Base-by-base conservation (phyloP, 768 basidiomycete genomes). In the Porpolomopsis calyptriformis region DNA sequence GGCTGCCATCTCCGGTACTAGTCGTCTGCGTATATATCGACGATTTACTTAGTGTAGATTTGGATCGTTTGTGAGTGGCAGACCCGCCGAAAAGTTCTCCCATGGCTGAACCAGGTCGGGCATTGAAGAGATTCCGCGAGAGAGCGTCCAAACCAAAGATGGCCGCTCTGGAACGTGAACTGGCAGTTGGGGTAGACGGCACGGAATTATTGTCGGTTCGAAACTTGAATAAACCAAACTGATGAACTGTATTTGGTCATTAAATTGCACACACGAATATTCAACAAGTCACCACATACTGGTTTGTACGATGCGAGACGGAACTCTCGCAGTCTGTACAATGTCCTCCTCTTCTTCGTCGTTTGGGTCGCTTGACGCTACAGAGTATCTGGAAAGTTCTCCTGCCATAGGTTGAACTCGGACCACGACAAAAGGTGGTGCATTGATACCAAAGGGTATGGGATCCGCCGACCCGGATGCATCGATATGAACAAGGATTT, bases 111-210 rank as follows among this genome's bases (percentile, higher is more conserved):
- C 81, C 85, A 24, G 82, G 74, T 2, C 79, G 76, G 4, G 76
- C 59, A 54, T 74, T 79, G 64, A 96, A 93, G 23, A 97, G 72
- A 61, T 90, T 92, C 36, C 89, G 77, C 16, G 89, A 91, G 53
- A 97, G 83, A 16, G 79, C 84, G 56, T 97, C 92, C 43, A 97
- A 71, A 26, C 86, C 81, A 58, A 94, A 90, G 42, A 90, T 87
- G n/a, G 84, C 79, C 2, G 81, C 85, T 51, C 85, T 80, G n/a
- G 80, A 76, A 38, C 72, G 77, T 1, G 34, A 40, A 25, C 41
- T 53, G 19, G 79, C 75, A 0, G 86, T 87, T 3, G 92, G 93
- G 0, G 92, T 97, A 2, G 82, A 76, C 4, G 93, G 92, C n/a
- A 74, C 64, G 19, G 92, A 81, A 44, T 74, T 77, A 47, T 59